Conservation (phyloP, 768 basidiomycete genomes). For the Naganishia kalamii region DNA sequence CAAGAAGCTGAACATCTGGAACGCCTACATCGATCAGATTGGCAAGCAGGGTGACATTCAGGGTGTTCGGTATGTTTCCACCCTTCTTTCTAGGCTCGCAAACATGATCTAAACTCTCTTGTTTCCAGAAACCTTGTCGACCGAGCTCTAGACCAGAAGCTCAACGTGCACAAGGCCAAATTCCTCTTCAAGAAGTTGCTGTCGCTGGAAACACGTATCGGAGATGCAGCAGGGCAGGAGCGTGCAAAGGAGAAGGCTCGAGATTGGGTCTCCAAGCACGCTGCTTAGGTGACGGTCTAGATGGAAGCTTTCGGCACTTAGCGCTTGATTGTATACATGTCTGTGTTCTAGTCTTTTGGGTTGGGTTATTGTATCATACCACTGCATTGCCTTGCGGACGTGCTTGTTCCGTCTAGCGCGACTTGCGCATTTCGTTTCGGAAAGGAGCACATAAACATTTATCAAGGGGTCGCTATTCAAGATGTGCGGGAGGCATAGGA, state of each 20-base stretch:
- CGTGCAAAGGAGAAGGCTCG: constrained; percentile 80
- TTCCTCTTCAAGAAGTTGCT: constrained; percentile 98
- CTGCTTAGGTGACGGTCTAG: background rate
- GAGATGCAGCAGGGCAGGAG: constrained; percentile 75
- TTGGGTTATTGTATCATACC: background rate
- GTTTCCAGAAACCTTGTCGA: constrained; percentile 71
- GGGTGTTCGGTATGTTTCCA: constrained; percentile 58
- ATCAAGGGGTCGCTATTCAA: no score
- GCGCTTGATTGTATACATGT: background rate
- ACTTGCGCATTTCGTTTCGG: no score
- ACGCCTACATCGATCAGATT: constrained; percentile 95
- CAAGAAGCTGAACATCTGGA: constrained; percentile 93
- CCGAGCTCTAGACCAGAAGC: constrained; percentile 71
- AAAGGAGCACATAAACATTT: no score
- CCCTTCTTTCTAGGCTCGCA: background rate
- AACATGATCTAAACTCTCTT: background rate
- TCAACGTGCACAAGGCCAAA: constrained; percentile 95
- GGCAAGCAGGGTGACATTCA: constrained; percentile 71
- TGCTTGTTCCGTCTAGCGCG: no score
- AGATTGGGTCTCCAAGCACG: constrained; percentile 58
- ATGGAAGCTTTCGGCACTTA: background rate
- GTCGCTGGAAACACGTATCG: constrained; percentile 73
- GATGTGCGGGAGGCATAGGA: no score
- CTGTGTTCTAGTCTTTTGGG: background rate
- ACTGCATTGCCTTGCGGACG: no score